phyloP scores from a whole-genome alignment of 129 eudicot species.

The Flaveria trinervia region DNA sequence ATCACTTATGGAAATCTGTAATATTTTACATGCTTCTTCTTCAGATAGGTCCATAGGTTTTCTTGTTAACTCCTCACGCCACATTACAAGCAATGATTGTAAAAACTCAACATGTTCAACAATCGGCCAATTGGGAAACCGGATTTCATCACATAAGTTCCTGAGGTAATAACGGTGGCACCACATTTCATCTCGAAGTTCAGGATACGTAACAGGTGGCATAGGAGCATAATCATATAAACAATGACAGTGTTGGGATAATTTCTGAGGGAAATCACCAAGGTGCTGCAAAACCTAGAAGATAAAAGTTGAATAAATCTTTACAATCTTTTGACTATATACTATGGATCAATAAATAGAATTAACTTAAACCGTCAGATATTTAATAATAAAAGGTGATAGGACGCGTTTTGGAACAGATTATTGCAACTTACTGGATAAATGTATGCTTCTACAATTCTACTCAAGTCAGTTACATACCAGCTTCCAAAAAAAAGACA shows the following conservation, averaged over 20 bases:
- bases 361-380: neutral
- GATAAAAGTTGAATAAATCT: constrained; percentile 20
- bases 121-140: constrained; percentile 96
- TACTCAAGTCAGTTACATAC: neutral
- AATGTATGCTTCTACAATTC: neutral
- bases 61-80: constrained; percentile 98
- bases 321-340: constrained; percentile 13
- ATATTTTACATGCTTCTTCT: constrained; percentile 94
- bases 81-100: constrained; percentile 93
- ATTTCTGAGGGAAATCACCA: constrained; percentile 96
- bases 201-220: constrained; percentile 99
- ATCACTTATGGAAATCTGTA: constrained; percentile 84
- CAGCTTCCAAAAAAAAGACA: neutral
- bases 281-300: constrained; percentile 93
- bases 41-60: constrained; percentile 99
- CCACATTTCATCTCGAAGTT: constrained; percentile 98
- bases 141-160: constrained; percentile 87
- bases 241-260: constrained; percentile 91
- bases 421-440: neutral
- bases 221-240: constrained; percentile 98
- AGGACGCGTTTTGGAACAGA: neutral
- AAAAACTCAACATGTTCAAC: constrained; percentile 98
- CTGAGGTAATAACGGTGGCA: constrained; percentile 96
- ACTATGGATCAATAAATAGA: constrained; percentile 5
- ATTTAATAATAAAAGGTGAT: neutral